Evolutionary conservation across 371 early-diverging fungal genomes (phyloP), one percentile per base, ranked within the genome.

Genomic region (Mucor circinelloides): DNA sequence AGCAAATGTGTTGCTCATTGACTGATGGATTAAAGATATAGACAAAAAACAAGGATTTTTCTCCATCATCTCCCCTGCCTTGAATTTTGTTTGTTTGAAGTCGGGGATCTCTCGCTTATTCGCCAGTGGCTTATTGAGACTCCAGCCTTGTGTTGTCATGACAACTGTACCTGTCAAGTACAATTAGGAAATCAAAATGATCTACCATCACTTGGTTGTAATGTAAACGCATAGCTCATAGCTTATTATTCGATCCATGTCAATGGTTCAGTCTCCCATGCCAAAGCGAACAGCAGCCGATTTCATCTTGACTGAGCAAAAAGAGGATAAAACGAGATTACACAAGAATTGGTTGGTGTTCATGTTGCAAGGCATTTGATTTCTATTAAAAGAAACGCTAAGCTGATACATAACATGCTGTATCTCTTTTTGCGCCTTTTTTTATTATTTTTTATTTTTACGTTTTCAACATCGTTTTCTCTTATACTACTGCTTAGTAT

Each of bases 1-100:
- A 7, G 85, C 87, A 75, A 93, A 92, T 30, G 90, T 85, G 17
- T 34, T 58, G 36, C 58, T 58, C 58, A 58, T 58, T 36, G 36
- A 13, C 30, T 12, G 23, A 32, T 34, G 13, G 34, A 57, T 9
- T 30, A 34, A 28, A 21, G 19, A 36, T 36, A 5, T 55, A 30
- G 15, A n/a, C 52, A 30, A 30, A n/a, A 55, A 30, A 31, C 31
- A 55, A 55, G 55, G 27, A 25, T 23, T 52, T 27, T 52, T 52
- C n/a, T 46, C 48, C 48, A n/a, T 27, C 27, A 3, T 31, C 55
- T 31, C 31, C 55, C 55, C 55, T 50, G 50, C 50, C 50, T 25
- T n/a, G 48, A 48, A 48, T 42, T 6, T 44, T 17, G 17, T 44
- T 44, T 44, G 25, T 50, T 50, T 50, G 50, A 50, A 23, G 50